A percentile compares a stretch with the other conserved stretches of the same genome.
These are phyloP conservation scores for Fusarium lyarnte DNA, from an alignment of 2,329 filamentous ascomycete species.

Conservation along the genomic window DNA sequence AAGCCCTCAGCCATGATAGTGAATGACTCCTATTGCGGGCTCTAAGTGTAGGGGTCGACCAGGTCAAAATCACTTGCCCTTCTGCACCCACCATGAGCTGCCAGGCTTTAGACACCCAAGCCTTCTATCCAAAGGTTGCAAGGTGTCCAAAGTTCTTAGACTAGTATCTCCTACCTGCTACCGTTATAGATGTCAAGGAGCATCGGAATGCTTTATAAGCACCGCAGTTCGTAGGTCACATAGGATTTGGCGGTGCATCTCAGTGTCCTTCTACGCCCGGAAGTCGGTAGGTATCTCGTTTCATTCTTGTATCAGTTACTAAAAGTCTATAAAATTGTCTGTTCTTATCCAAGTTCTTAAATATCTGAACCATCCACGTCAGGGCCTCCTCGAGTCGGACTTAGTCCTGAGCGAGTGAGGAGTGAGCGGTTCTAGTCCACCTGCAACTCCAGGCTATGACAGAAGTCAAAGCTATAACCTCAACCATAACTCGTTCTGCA, in stretches of 20 bases:
- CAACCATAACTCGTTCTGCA: too few species aligned
- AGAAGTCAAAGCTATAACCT: not conserved
- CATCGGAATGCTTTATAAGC: too few species aligned
- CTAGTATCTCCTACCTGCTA: rapidly evolving
- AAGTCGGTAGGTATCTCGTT: not conserved
- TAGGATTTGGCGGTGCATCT: not conserved
- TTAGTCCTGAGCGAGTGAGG: not conserved
- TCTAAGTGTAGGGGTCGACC: too few species aligned
- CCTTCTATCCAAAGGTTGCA: not conserved
- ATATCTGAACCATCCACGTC: too few species aligned
- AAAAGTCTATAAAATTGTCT: not conserved
- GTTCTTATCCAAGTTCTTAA: not conserved
- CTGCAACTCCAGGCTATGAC: not conserved
- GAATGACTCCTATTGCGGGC: too few species aligned
- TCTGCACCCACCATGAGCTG: not conserved
- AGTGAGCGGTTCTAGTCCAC: not conserved
- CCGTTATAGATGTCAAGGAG: too few species aligned
- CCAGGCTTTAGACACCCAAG: rapidly evolving
- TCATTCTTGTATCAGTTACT: not conserved
- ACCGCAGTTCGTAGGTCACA: not conserved
- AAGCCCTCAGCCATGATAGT: too few species aligned
- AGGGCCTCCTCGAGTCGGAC: not conserved
- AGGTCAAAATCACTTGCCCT: not conserved
- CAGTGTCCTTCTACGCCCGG: not conserved
- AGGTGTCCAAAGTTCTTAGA: too few species aligned